Conservation (phyloP, 2,329 filamentous ascomycete species). For the Fusarium pseudonygamai region DNA sequence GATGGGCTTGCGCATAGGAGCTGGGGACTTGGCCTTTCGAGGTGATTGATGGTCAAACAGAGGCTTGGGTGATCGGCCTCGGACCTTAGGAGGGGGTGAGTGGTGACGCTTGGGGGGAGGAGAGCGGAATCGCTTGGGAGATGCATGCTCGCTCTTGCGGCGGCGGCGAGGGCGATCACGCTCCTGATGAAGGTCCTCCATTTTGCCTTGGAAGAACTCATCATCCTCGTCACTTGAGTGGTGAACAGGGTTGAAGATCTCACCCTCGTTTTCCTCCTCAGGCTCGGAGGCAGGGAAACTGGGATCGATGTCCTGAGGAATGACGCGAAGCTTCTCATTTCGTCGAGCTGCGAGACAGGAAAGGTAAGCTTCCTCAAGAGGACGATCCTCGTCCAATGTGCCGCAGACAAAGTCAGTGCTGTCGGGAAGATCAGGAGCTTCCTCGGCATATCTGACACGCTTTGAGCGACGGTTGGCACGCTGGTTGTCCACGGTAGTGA, state of each 20-base stretch:
- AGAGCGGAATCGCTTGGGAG: constrained; percentile 57
- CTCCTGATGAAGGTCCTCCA: constrained; percentile 72
- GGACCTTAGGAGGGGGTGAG: constrained; percentile 57
- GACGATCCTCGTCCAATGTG: constrained; percentile 93
- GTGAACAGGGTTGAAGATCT: constrained; percentile 65
- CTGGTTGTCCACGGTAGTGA: constrained; percentile 57
- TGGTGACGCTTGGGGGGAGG: constrained; percentile 48
- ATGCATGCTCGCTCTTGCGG: constrained; percentile 60
- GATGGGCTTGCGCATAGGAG: constrained; percentile 67
- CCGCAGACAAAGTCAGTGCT: constrained; percentile 99
- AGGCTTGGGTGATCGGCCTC: constrained; percentile 61
- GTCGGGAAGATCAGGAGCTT: constrained; percentile 87
- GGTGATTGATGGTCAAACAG: constrained; percentile 77
- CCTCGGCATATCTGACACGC: constrained; percentile 47
- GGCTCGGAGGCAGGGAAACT: constrained; percentile 96
- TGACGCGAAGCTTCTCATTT: constrained; percentile 79
- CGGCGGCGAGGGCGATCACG: constrained; percentile 60
- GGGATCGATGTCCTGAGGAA: constrained; percentile 97
- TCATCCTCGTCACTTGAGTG: constrained; percentile 74
- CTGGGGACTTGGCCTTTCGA: constrained; percentile 74
- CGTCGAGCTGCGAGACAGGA: constrained; percentile 84
- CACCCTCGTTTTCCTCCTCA: constrained; percentile 83
- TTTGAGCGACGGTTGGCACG: constrained; percentile 45
- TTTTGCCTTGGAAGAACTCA: constrained; percentile 75
- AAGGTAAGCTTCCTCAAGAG: constrained; percentile 92